These are phyloP conservation scores for Boletus rubroflammeus DNA, from an alignment of 768 basidiomycete species.

Conservation along the genomic window DNA sequence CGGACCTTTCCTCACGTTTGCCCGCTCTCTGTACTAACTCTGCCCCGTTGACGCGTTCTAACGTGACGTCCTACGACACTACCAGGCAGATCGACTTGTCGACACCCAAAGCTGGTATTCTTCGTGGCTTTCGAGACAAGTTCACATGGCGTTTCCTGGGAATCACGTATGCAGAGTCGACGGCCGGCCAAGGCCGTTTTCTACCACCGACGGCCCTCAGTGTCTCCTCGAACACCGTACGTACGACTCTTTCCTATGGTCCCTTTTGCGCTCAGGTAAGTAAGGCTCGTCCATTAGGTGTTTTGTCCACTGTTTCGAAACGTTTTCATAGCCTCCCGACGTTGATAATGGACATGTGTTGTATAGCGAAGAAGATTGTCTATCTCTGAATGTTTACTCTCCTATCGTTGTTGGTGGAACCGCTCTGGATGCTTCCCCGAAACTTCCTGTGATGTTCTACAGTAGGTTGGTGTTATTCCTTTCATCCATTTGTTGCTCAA, in stretches of 20 bases:
- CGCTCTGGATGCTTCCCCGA: background rate
- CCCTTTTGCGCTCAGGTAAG: conserved; percentile 20
- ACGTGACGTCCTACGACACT: conserved; percentile 16
- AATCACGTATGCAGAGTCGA: conserved; percentile 12
- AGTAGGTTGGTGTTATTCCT: background rate
- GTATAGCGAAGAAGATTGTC: conserved; percentile 17
- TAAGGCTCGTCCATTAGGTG: background rate
- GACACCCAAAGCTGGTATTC: conserved; percentile 15
- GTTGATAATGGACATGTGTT: conserved; percentile 8
- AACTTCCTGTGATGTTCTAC: conserved; percentile 22
- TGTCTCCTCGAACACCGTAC: background rate
- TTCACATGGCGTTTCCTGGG: conserved; percentile 19
- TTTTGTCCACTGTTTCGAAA: background rate
- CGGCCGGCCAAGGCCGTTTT: conserved; percentile 9
- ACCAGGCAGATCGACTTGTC: conserved; percentile 11
- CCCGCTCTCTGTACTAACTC: conserved; percentile 21
- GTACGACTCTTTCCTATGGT: conserved; percentile 11
- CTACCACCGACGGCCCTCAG: conserved; percentile 9
- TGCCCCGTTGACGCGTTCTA: conserved; percentile 18
- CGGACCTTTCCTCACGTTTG: background rate
- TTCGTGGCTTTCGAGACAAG: conserved; percentile 18
- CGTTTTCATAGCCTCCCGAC: conserved; percentile 9
- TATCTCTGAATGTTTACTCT: conserved; percentile 18
- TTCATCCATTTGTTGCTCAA: background rate
- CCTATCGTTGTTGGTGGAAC: conserved; percentile 1